A percentile compares a stretch with the other conserved stretches of the same genome.
These are phyloP conservation scores for Infundibulicybe gibba DNA, from an alignment of 768 basidiomycete species.

Conservation along the genomic window DNA sequence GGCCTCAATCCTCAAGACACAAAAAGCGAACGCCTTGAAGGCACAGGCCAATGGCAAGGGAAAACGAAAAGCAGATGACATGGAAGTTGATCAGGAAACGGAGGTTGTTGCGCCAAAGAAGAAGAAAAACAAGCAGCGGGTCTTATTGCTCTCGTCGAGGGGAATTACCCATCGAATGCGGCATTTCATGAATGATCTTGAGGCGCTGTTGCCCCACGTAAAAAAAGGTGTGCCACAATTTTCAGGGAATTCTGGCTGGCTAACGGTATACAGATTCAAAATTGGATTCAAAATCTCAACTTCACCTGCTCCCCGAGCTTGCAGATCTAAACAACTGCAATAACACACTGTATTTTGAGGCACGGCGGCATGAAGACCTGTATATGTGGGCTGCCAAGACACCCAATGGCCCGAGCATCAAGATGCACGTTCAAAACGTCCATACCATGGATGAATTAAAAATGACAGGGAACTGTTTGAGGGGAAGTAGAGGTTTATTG, in stretches of 20 bases:
- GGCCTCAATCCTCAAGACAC: slow-evolving; percentile 64
- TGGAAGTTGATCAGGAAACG: slow-evolving; percentile 44
- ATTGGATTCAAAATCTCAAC: slow-evolving; percentile 93
- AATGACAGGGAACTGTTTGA: slow-evolving; percentile 98
- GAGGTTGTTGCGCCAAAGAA: slow-evolving; percentile 35
- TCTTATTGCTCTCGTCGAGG: slow-evolving; percentile 86
- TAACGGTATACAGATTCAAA: slow-evolving; percentile 70
- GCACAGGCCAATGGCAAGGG: slow-evolving; percentile 52
- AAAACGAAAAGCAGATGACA: slow-evolving; percentile 60
- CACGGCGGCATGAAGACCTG: slow-evolving; percentile 90
- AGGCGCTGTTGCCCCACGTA: slow-evolving; percentile 85
- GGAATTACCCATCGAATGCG: slow-evolving; percentile 96
- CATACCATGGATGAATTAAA: slow-evolving; percentile 99
- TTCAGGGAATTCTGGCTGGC: background rate
- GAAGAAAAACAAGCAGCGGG: slow-evolving; percentile 92
- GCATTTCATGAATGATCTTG: slow-evolving; percentile 94
- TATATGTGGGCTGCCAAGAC: slow-evolving; percentile 97
- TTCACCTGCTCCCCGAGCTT: slow-evolving; percentile 90
- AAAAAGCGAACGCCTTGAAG: slow-evolving; percentile 53
- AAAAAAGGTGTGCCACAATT: slow-evolving; percentile 76
- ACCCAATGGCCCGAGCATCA: slow-evolving; percentile 96
- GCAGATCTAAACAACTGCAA: slow-evolving; percentile 98
- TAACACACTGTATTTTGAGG: slow-evolving; percentile 96
- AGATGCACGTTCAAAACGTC: slow-evolving; percentile 96
- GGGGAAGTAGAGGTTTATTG: slow-evolving; percentile 88